These are phyloP conservation scores for Colletotrichum acutatum DNA, from an alignment of 2,329 filamentous ascomycete species.

Conservation along the genomic window DNA sequence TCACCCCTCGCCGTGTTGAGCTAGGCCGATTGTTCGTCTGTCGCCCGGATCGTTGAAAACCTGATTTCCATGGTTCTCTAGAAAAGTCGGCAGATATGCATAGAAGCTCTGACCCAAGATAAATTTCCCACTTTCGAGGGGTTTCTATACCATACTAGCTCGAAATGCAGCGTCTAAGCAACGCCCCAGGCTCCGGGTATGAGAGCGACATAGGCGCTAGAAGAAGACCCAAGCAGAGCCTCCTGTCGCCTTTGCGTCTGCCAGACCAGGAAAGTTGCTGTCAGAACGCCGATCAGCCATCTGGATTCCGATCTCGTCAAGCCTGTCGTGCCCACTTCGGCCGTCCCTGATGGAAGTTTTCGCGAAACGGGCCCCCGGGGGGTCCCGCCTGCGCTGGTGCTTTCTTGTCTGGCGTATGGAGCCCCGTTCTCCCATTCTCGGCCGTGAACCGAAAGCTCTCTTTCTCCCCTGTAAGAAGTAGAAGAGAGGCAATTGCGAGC, in stretches of 20 bases:
- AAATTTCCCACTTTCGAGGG: background rate
- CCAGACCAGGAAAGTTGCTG: background rate
- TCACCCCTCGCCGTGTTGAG: conserved; percentile 1
- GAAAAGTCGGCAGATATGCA: background rate
- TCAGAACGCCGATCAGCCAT: conserved; percentile 25
- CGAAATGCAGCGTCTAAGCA: background rate
- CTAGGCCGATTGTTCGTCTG: conserved; percentile 1
- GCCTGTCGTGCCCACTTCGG: conserved; percentile 24
- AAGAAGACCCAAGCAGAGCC: conserved; percentile 21
- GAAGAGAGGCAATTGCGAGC: background rate
- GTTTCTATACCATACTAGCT: background rate
- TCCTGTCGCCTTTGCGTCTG: conserved; percentile 1
- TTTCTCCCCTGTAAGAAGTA: background rate
- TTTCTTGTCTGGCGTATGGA: background rate
- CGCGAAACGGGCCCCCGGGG: background rate
- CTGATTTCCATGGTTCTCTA: conserved; percentile 1
- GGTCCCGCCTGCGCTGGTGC: conserved; percentile 6
- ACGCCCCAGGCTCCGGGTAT: background rate
- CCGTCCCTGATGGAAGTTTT: background rate
- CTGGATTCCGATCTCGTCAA: conserved; percentile 25
- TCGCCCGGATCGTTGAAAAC: conserved; percentile 14
- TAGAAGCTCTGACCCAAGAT: background rate
- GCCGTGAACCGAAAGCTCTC: conserved; percentile 11
- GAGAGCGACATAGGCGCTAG: background rate
- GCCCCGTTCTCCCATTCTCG: background rate